Evolutionary conservation across 1,284 basidiomycete genomes (phyloP).

Genomic region (Leccinum griseonigrum): DNA sequence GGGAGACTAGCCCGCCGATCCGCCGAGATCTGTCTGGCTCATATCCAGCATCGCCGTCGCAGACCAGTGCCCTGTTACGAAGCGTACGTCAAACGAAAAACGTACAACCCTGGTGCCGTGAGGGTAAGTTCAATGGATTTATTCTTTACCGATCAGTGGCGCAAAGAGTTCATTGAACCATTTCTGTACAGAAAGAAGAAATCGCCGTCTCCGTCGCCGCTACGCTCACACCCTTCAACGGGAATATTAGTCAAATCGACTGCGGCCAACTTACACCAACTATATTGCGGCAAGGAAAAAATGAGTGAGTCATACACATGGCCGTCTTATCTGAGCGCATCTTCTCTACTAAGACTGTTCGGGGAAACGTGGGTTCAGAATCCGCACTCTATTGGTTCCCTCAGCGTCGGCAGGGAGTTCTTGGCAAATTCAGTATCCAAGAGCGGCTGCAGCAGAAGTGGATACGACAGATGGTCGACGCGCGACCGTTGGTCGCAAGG

Average conservation of each 20-base stretch:
- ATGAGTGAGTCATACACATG: not conserved
- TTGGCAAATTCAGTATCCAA: constrained; percentile 2
- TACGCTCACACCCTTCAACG: not conserved
- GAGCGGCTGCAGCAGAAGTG: constrained; percentile 19
- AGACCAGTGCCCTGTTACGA: constrained; percentile 3
- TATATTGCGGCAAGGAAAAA: not conserved
- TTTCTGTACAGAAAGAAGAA: not conserved
- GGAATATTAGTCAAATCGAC: constrained; percentile 9
- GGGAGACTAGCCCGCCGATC: not conserved
- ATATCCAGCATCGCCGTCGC: constrained; percentile 7
- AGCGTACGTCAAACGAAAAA: not conserved
- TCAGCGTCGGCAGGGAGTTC: not conserved
- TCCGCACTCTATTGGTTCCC: constrained; percentile 1
- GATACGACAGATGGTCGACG: constrained; percentile 39
- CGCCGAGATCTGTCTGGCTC: not conserved
- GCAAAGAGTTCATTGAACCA: constrained; percentile 1
- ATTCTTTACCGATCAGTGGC: constrained; percentile 6
- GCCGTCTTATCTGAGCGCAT: not conserved
- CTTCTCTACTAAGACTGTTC: not conserved
- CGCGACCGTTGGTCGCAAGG: constrained; percentile 37
- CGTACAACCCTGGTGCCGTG: not conserved
- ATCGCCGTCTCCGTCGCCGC: not conserved
- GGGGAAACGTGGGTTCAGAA: not conserved
- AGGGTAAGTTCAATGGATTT: not conserved
- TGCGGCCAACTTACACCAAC: not conserved